These are phyloP conservation scores for Alternaria triticina DNA, from an alignment of 2,329 filamentous ascomycete species.

Conservation along the genomic window DNA sequence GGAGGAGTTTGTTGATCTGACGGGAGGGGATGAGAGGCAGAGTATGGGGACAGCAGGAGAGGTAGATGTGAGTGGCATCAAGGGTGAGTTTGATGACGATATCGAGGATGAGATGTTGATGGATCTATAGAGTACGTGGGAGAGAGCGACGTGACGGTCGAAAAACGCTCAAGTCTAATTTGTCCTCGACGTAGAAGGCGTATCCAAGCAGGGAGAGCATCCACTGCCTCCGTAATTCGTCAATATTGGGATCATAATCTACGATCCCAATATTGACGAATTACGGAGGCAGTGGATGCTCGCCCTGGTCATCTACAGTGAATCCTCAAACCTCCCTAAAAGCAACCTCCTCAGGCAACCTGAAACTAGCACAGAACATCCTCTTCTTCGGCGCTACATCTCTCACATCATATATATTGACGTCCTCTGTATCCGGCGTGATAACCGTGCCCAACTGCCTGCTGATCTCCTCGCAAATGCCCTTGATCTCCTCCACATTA, in stretches of 20 bases:
- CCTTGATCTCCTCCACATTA: conserved; percentile 63
- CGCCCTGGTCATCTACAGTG: background rate
- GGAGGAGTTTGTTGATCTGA: background rate
- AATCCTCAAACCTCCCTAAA: conserved; percentile 59
- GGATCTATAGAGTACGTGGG: conserved; percentile 17
- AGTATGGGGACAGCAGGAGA: background rate
- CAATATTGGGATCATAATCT: no score
- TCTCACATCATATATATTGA: conserved; percentile 70
- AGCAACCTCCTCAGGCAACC: conserved; percentile 80
- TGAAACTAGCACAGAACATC: conserved; percentile 96
- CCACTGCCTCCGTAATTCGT: background rate
- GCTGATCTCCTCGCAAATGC: conserved; percentile 72
- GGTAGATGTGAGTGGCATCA: background rate
- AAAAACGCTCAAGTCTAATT: no score
- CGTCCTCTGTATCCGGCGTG: conserved; percentile 62
- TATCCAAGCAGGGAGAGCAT: background rate
- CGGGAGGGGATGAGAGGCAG: conserved; percentile 1
- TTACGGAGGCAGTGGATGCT: no score
- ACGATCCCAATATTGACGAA: no score
- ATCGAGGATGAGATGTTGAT: conserved; percentile 37
- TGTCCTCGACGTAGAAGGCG: no score
- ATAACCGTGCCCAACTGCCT: conserved; percentile 66
- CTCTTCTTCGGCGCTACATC: conserved; percentile 92
- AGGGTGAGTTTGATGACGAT: conserved; percentile 9
- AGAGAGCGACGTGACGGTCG: background rate